Evolutionary conservation across 768 basidiomycete species (phyloP).

Genomic region (Sporobolomyces pararoseus): DNA sequence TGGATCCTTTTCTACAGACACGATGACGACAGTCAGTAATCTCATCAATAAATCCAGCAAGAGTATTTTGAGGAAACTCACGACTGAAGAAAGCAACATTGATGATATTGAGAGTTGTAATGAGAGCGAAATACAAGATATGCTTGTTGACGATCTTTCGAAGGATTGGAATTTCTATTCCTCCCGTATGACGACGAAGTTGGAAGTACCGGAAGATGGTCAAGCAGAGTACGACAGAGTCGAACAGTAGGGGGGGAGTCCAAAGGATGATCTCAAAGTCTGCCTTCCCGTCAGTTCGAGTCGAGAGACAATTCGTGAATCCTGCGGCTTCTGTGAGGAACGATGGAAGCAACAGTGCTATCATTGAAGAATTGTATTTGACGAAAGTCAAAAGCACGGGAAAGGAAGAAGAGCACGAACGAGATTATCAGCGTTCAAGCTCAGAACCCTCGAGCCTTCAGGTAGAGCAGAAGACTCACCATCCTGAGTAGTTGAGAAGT

Average conservation of each 20-base stretch:
- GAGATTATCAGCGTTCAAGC: neutral
- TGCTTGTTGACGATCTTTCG: neutral
- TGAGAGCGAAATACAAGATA: neutral
- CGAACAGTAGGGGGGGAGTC: neutral
- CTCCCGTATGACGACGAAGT: neutral
- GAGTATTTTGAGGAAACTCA: too few species aligned
- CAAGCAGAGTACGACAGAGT: neutral
- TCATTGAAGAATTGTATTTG: too few species aligned
- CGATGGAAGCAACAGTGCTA: neutral
- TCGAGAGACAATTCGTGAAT: conserved; percentile 7
- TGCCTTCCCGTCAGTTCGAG: neutral
- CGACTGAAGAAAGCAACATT: conserved; percentile 1
- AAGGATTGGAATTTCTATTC: conserved; percentile 1
- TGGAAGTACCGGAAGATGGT: neutral
- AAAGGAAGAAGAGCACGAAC: neutral
- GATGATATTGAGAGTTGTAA: neutral
- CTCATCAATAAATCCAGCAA: too few species aligned
- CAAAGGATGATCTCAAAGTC: neutral
- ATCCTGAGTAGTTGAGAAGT: too few species aligned
- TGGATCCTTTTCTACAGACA: neutral
- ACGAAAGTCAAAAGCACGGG: neutral
- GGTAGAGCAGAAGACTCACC: too few species aligned
- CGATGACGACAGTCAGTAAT: too few species aligned
- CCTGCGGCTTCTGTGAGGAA: neutral
- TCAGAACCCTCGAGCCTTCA: neutral